Conservation (phyloP, 73 alveolate species). For the Paramecium octaurelia region DNA sequence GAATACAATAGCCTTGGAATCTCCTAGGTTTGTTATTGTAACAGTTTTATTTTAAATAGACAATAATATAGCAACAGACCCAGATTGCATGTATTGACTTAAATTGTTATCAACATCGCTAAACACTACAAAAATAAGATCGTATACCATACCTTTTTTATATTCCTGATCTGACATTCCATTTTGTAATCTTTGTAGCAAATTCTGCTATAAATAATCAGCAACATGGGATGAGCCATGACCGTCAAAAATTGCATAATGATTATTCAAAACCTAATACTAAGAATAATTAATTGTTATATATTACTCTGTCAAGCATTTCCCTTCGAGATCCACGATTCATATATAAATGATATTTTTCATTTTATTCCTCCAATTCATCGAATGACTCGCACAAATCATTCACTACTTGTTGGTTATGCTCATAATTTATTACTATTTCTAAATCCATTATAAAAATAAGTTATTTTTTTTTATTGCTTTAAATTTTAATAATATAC, state of each 20-base stretch:
- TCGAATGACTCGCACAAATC: neutral
- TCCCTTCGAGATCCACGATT: constrained; percentile 49
- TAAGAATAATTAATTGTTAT: neutral
- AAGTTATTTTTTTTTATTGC: constrained; percentile 22
- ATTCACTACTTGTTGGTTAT: neutral
- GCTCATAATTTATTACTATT: neutral
- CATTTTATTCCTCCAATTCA: neutral
- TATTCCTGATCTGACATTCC: neutral
- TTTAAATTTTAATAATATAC: neutral
- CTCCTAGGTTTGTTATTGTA: constrained; percentile 35
- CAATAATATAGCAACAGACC: constrained; percentile 24
- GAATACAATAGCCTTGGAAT: constrained; percentile 19
- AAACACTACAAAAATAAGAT: neutral
- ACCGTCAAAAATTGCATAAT: constrained; percentile 39
- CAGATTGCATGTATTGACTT: neutral
- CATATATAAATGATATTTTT: constrained; percentile 22
- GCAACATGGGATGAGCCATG: neutral
- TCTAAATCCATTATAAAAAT: constrained; percentile 41
- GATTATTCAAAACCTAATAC: neutral
- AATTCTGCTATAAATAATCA: neutral
- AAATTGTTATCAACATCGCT: neutral
- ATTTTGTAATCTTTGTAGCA: neutral
- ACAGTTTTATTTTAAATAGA: constrained; percentile 35
- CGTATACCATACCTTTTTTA: neutral
- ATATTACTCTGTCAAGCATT: constrained; percentile 18